These are phyloP conservation scores for Cutaneotrichosporon sp. DNA, from an alignment of 1,284 basidiomycete genomes.

Conservation along the genomic window DNA sequence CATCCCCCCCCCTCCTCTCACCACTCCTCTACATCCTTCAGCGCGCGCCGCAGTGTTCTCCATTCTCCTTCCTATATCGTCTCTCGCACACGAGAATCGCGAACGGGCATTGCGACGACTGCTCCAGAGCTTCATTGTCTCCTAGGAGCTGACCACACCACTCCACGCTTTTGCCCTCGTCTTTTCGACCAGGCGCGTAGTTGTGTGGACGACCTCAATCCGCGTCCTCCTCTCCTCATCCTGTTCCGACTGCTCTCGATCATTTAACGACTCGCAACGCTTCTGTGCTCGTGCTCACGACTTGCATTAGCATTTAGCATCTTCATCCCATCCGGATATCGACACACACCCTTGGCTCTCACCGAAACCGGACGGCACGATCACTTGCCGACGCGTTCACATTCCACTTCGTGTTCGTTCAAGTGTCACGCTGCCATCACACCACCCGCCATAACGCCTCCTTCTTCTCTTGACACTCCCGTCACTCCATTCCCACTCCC, in stretches of 20 bases:
- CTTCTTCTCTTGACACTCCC: neutral
- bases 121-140: neutral
- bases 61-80: neutral
- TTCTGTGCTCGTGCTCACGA: conserved; percentile 5
- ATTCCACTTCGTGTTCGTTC: neutral
- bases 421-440: conserved; percentile 7
- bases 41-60: conserved; percentile 1
- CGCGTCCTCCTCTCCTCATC: conserved; percentile 2
- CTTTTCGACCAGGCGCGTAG: conserved; percentile 1
- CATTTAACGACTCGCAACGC: conserved; percentile 1
- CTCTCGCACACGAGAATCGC: neutral
- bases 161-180: conserved; percentile 6
- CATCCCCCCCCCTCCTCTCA: neutral
- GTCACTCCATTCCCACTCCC: neutral
- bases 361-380: no score
- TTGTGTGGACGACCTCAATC: neutral
- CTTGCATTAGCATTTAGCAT: neutral
- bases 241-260: neutral
- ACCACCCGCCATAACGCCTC: conserved; percentile 1
- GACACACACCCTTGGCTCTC: no score
- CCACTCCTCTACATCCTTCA: neutral
- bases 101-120: neutral
- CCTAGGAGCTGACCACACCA: neutral
- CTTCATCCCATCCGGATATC: neutral
- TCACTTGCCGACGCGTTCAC: conserved; percentile 6